These are phyloP conservation scores for Tolypocladium tropicale DNA, from an alignment of 2,329 filamentous ascomycete genomes.

Conservation along the genomic window DNA sequence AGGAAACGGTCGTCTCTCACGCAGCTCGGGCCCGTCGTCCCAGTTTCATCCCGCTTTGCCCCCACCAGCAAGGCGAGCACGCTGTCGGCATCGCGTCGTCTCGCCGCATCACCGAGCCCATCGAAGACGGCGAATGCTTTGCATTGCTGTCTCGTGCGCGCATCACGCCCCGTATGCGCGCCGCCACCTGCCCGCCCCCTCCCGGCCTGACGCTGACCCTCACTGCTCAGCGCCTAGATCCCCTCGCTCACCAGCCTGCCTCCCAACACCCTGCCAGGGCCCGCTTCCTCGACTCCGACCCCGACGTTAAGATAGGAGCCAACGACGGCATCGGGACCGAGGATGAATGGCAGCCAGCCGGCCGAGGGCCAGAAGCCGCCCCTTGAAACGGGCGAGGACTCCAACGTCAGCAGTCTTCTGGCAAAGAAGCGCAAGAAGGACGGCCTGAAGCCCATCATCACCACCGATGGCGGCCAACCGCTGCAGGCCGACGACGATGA, in stretches of 20 bases:
- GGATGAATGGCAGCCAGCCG: conserved; percentile 18
- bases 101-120: not conserved
- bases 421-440: conserved; percentile 68
- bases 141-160: not conserved
- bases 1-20: not conserved
- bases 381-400: conserved; percentile 5
- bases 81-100: not conserved
- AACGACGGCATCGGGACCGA: not conserved
- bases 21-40: not conserved
- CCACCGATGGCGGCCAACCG: conserved; percentile 38
- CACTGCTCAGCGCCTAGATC: not conserved
- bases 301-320: not conserved
- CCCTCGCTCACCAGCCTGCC: no score
- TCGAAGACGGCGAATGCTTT: not conserved
- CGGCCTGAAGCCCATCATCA: conserved; percentile 65
- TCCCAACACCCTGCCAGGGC: not conserved
- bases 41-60: not conserved
- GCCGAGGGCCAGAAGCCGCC: conserved; percentile 20
- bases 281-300: not conserved
- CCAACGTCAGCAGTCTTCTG: conserved; percentile 19
- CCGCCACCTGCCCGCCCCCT: no score
- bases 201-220: not conserved
- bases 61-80: not conserved
- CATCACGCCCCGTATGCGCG: no score
- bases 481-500: conserved; percentile 28